Percentiles rank a stretch among this genome's conserved stretches.
Evolutionary conservation across 768 basidiomycete genomes (phyloP).

Genomic region (Coprinopsis cinerea): DNA sequence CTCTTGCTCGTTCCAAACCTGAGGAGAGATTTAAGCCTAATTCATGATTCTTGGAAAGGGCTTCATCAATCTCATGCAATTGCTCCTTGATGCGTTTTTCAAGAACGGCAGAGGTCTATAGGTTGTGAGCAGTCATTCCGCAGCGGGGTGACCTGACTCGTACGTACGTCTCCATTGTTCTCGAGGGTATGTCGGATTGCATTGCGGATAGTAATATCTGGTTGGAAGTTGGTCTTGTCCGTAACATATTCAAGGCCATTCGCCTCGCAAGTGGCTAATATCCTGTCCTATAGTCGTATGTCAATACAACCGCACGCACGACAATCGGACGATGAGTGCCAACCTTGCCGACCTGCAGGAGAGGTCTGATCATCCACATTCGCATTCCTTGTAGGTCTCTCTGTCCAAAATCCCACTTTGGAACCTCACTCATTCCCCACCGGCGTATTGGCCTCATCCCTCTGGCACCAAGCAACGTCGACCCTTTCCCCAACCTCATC

Average conservation of each 20-base stretch:
- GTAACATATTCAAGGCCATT: conserved; percentile 54
- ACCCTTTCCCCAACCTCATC: conserved; percentile 59
- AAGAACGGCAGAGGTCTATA: background rate
- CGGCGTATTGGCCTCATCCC: conserved; percentile 66
- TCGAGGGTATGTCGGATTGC: conserved; percentile 46
- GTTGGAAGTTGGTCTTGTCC: conserved; percentile 73
- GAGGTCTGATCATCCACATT: conserved; percentile 66
- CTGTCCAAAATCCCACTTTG: conserved; percentile 35
- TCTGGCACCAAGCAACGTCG: conserved; percentile 48
- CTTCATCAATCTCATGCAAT: background rate
- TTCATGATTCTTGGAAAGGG: background rate
- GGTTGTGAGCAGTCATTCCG: no score
- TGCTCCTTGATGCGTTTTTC: background rate
- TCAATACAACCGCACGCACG: background rate
- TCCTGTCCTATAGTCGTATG: conserved; percentile 50
- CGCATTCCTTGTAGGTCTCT: conserved; percentile 43
- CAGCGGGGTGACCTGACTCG: no score
- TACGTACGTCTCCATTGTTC: conserved; percentile 15
- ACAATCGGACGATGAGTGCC: background rate
- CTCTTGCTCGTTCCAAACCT: background rate
- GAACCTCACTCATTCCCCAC: conserved; percentile 69
- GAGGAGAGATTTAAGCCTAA: background rate
- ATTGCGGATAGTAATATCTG: conserved; percentile 66
- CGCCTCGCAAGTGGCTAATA: conserved; percentile 72
- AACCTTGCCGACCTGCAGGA: conserved; percentile 68